phyloP scores from a whole-genome alignment of 306 rosid genomes.

The Quercus gilva region DNA sequence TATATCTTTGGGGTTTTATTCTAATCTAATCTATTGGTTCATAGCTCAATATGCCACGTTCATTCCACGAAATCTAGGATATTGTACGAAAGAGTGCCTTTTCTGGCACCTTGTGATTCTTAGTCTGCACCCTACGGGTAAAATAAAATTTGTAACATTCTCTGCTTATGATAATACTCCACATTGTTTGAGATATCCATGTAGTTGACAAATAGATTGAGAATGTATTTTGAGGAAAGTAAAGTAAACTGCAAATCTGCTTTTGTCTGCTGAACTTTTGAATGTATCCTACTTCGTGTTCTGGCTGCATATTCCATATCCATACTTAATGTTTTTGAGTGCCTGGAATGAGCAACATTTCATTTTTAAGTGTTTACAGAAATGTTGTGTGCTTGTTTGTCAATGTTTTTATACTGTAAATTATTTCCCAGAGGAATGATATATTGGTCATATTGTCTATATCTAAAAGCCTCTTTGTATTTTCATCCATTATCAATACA shows the following conservation, averaged over 20 bases:
- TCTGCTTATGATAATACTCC: not conserved
- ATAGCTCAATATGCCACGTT: not conserved
- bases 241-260: not conserved
- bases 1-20: not conserved
- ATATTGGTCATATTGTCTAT: not conserved
- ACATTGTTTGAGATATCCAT: not conserved
- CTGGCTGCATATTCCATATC: not conserved
- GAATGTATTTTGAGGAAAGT: not conserved
- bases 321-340: not conserved
- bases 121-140: not conserved
- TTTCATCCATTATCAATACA: not conserved
- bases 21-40: not conserved
- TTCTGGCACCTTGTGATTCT: not conserved
- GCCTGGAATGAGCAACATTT: not conserved
- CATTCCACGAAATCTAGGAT: not conserved
- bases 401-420: not conserved
- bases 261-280: not conserved
- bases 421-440: not conserved
- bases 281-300: not conserved
- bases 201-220: not conserved
- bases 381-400: not conserved
- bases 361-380: not conserved
- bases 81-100: not conserved
- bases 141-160: not conserved
- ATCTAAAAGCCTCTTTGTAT: not conserved